Evolutionary conservation across 371 early-diverging fungal genomes (phyloP).

Genomic region (Mucor saturninus): DNA sequence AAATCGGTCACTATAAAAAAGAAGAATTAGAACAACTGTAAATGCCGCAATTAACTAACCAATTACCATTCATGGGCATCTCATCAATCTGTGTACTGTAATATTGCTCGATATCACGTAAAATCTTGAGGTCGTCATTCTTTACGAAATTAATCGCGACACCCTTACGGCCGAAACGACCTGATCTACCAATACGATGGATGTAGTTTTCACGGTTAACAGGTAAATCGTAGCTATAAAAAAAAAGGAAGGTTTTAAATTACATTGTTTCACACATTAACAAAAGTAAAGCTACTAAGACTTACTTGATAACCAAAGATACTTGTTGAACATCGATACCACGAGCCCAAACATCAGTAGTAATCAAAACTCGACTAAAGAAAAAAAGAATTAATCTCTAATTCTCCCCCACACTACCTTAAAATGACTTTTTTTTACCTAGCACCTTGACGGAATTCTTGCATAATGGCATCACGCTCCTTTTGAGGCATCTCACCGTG

Average conservation of each 20-base stretch:
- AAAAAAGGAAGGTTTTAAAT: not conserved
- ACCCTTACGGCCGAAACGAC: slow-evolving; percentile 98
- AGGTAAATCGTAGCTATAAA: slow-evolving; percentile 86
- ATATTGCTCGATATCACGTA: slow-evolving; percentile 92
- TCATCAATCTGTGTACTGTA: slow-evolving; percentile 96
- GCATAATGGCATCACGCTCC: slow-evolving; percentile 91
- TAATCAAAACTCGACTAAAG: slow-evolving; percentile 87
- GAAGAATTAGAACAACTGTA: not conserved
- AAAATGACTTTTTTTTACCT: slow-evolving; percentile 40
- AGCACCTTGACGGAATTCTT: slow-evolving; percentile 87
- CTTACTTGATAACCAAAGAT: slow-evolving; percentile 80
- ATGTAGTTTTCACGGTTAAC: slow-evolving; percentile 92
- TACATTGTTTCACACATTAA: too few species aligned
- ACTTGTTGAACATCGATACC: slow-evolving; percentile 99
- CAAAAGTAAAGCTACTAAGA: not conserved
- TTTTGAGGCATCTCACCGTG: slow-evolving; percentile 98
- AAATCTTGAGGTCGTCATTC: slow-evolving; percentile 82
- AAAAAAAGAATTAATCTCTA: not conserved
- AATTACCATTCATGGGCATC: slow-evolving; percentile 88
- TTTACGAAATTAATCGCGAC: slow-evolving; percentile 98
- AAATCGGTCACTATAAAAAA: slow-evolving; percentile 26
- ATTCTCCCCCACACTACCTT: not conserved
- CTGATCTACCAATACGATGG: slow-evolving; percentile 97
- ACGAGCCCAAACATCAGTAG: slow-evolving; percentile 96
- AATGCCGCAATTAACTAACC: not conserved